phyloP scores from a whole-genome alignment of 2,329 filamentous ascomycete genomes.

The Colletotrichum paranaense region DNA sequence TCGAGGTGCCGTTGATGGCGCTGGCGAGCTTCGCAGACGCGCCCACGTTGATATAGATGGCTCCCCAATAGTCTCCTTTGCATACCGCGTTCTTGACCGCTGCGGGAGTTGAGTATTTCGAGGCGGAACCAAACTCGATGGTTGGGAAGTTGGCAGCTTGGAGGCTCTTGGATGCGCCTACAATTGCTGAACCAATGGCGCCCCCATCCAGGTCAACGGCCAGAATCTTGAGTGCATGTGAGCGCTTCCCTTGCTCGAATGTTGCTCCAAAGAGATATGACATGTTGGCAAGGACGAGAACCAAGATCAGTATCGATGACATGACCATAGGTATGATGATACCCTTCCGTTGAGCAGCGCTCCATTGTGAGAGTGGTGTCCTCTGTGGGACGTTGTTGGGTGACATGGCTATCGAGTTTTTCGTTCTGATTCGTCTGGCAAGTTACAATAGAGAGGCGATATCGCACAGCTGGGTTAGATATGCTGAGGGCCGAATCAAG shows the following conservation, averaged over 20 bases:
- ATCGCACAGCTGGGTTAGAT: not conserved
- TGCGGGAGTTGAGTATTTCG: constrained; percentile 41
- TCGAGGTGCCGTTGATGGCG: constrained; percentile 41
- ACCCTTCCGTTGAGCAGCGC: not conserved
- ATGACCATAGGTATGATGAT: constrained; percentile 13
- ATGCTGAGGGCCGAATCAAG: not conserved
- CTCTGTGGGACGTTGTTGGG: not conserved
- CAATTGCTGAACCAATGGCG: constrained; percentile 45
- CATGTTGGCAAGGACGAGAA: constrained; percentile 25
- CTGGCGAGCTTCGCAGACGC: constrained; percentile 45
- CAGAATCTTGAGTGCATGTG: constrained; percentile 42
- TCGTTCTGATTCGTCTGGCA: not conserved
- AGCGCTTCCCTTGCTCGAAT: constrained; percentile 39
- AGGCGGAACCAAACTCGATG: constrained; percentile 41
- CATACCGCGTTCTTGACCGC: constrained; percentile 49
- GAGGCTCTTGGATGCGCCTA: constrained; percentile 45
- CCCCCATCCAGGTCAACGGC: constrained; percentile 47
- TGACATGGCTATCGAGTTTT: not conserved
- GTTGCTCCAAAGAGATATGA: constrained; percentile 48
- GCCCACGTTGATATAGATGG: constrained; percentile 45
- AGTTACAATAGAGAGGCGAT: too few relatives aligned
- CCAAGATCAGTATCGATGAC: constrained; percentile 14
- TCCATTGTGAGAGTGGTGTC: constrained; percentile 21
- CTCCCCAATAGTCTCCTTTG: constrained; percentile 49
- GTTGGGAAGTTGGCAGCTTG: constrained; percentile 46